Base-by-base conservation (phyloP, 2,329 filamentous ascomycete genomes). In the Cladosporium sphaerospermum region DNA sequence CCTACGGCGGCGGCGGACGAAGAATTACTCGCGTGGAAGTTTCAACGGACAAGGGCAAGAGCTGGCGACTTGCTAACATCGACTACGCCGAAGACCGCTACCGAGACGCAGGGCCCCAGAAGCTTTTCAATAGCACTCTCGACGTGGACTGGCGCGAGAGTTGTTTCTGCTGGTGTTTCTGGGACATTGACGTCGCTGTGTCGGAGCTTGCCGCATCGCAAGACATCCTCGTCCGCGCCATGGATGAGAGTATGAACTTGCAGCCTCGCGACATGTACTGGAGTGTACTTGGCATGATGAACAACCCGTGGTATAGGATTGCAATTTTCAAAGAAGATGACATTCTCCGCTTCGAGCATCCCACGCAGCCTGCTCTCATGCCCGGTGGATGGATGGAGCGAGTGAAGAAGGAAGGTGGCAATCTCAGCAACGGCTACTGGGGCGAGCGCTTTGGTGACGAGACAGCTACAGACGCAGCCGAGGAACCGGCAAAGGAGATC, bases 271-370 rank as follows among this genome's bases (percentile, higher is more conserved):
- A 96, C 63, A 93, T 96, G 88, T 96, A 96, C 72, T 96, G 91
- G 91, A 90, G 83, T 56, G 89, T 95, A 2, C 73, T 96, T 37
- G 90, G 91, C 0, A 96, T 96, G 91, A 96, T 96, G 91, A 96
- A 96, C 71, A 96, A 96, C 62, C 88, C 89, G 0, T 96, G 91
- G 91, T 96, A 86, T 68, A 79, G 91, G 4, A 80, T 96, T 1
- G 81, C 84, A 2, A 86, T 96, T 52, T 80, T 82, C 49, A 84
- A 83, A 53, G 84, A 91, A 55, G 77, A 75, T 0, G 75, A 80
- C 13, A 70, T 65, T 7, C 71, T 96, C 40, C 78, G 81, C 5
- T 96, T 96, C 60, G 90, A 96, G 67, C 91, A 96, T 62, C 91
- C 91, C 0, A 95, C 89, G 2, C 86, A 90, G 58, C 88, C 90